Evolutionary conservation across 1,284 basidiomycete genomes (phyloP), one percentile per base, ranked within the genome.

Genomic region (Marasmius oreades): DNA sequence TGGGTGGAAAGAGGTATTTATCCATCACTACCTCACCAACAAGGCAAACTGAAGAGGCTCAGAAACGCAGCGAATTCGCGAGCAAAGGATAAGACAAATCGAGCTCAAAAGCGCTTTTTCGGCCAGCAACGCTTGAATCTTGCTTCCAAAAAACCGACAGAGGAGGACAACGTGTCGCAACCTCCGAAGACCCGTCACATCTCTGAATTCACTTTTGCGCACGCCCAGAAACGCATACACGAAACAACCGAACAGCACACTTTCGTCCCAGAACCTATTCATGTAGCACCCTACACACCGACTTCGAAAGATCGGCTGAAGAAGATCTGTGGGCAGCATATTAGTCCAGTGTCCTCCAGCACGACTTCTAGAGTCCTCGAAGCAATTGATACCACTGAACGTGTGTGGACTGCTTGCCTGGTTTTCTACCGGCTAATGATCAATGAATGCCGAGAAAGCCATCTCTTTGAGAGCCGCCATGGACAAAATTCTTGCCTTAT

Each of bases 21-120:
- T 16, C 20, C 4, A 10, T 31, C 28, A 22, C 18, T 46, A 22
- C 14, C 12, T 20, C n/a, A 31, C 4, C 18, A 8, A 16, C 34
- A 5, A 16, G 16, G 23, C 33, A 22, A 26, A 16, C 44, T 52
- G 47, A 51, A 23, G 36, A 36, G 36, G 5, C 42, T 33, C 61
- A 86, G 84, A 61, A 85, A 82, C 63, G 71, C 74, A 1, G 79
- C 77, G n/a, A 81, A 76, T 63, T 75, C 80, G 1, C 75, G 79
- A 42, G 71, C 71, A 10, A 82, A 75, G 61, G 82, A 86, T 61
- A 66, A 73, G 11, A 68, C 73, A 2, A 72, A 76, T 6, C 75
- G 78, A 52, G 68, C 73, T 24, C 80, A 85, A 59, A 82, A 79
- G 57, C 72, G 69, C 16, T 80, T 81, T 60, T 86, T 86, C 62